Evolutionary conservation across 2,329 filamentous ascomycete genomes (phyloP).

Genomic region (Trichoderma sp.): DNA sequence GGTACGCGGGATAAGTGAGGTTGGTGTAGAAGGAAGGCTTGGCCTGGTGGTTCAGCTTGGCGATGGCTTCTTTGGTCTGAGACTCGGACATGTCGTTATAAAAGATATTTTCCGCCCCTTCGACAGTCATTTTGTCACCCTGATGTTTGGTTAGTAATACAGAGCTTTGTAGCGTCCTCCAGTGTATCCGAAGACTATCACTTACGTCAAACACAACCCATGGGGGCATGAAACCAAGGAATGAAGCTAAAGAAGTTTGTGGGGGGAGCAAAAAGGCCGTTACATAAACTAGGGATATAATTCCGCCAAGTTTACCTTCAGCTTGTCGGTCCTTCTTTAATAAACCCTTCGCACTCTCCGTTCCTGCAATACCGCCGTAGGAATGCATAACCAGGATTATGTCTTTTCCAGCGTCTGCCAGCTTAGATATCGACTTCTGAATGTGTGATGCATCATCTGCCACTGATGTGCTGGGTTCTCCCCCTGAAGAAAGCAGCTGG

Average conservation of each 20-base stretch:
- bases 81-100: not conserved
- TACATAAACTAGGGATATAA: not conserved
- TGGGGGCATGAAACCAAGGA: not conserved
- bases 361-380: not conserved
- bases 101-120: not conserved
- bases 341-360: not conserved
- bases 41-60: not conserved
- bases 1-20: not conserved
- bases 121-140: not conserved
- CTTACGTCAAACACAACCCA: not conserved
- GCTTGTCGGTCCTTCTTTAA: not conserved
- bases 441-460: not conserved
- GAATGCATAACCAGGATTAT: not conserved
- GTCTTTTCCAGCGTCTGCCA: not conserved
- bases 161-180: not conserved
- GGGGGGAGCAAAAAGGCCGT: not conserved
- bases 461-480: not conserved
- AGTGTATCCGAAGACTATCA: not conserved
- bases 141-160: not conserved
- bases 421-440: not conserved
- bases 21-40: not conserved
- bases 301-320: not conserved
- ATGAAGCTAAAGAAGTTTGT: not conserved
- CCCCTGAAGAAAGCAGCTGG: not conserved
- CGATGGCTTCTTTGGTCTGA: not conserved